Evolutionary conservation across 2,329 filamentous ascomycete genomes (phyloP).

Genomic region (Fonsecaea erecta): DNA sequence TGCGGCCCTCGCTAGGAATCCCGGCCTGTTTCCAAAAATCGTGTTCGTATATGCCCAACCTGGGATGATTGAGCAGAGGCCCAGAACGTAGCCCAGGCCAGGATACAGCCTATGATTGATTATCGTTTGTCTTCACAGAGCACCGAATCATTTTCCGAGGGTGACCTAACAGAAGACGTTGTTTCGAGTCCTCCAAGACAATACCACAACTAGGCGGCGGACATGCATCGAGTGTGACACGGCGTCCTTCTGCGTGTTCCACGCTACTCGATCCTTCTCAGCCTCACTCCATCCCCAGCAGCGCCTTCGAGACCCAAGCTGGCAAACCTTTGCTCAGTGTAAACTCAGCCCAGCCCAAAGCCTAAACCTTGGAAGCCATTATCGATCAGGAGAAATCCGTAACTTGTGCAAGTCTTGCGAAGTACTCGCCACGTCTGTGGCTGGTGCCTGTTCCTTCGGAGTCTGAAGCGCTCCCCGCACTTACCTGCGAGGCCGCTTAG

Average conservation of each 20-base stretch:
- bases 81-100: background rate
- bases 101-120: background rate
- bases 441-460: conserved; percentile 15
- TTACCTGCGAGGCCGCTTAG: background rate
- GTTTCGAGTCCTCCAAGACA: background rate
- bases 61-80: background rate
- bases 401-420: background rate
- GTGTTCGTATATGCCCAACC: background rate
- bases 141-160: background rate
- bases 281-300: conserved; percentile 5
- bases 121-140: background rate
- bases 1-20: background rate
- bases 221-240: background rate
- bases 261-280: conserved; percentile 1
- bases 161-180: background rate
- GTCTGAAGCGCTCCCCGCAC: background rate
- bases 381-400: background rate
- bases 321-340: background rate
- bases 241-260: background rate
- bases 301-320: conserved; percentile 4
- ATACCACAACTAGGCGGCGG: background rate
- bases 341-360: background rate
- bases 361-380: background rate
- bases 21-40: background rate
- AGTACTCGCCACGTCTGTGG: conserved; percentile 15